These are phyloP conservation scores for Oenanthe javanica DNA, from an alignment of 140 eudicot genomes.

Conservation along the genomic window DNA sequence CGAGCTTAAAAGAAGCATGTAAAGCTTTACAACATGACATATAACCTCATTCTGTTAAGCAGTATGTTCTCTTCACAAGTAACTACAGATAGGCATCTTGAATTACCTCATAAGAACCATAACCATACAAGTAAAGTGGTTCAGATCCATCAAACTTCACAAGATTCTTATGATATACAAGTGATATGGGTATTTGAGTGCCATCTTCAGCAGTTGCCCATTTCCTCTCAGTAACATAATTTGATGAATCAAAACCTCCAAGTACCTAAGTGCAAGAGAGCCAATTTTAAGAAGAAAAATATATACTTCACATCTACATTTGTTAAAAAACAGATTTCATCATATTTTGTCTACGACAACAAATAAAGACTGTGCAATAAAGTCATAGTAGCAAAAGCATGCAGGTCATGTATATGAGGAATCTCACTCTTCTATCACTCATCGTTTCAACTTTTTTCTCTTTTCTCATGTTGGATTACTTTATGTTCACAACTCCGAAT, in stretches of 20 bases:
- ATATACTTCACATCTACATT: neutral
- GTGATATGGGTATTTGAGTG: slow-evolving; percentile 76
- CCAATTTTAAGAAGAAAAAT: slow-evolving; percentile 1
- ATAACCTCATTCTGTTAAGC: neutral
- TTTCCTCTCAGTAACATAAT: slow-evolving; percentile 76
- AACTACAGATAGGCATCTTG: neutral
- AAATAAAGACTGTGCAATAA: neutral
- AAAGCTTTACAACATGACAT: too few species aligned
- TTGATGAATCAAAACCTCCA: slow-evolving; percentile 84
- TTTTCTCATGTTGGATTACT: neutral
- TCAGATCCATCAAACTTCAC: slow-evolving; percentile 94
- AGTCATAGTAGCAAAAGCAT: neutral
- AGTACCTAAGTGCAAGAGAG: slow-evolving; percentile 48
- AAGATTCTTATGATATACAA: slow-evolving; percentile 62
- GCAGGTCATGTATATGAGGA: neutral
- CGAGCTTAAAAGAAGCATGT: neutral
- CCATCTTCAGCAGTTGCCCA: slow-evolving; percentile 95
- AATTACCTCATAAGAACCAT: slow-evolving; percentile 96
- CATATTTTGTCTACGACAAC: neutral
- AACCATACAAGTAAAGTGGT: slow-evolving; percentile 79
- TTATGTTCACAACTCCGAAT: neutral
- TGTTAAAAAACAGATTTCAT: neutral
- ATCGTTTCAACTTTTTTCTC: neutral
- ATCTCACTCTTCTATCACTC: neutral
- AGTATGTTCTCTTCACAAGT: neutral